phyloP scores from a whole-genome alignment of 441 rosid genomes.

The Erodium moschatum region DNA sequence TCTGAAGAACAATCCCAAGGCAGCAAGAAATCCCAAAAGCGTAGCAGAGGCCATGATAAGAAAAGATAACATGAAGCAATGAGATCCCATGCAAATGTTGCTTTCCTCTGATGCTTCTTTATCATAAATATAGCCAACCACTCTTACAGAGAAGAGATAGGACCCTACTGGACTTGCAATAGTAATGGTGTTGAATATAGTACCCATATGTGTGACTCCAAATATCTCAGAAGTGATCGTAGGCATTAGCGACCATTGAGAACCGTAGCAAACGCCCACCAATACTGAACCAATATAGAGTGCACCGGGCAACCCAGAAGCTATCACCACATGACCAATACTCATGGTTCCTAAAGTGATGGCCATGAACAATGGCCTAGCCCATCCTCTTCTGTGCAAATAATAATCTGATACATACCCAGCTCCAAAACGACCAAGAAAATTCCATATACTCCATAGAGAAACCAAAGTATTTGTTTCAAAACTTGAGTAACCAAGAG shows the following conservation, averaged over 20 bases:
- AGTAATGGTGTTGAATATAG: conserved; percentile 64
- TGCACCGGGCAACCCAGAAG: conserved; percentile 36
- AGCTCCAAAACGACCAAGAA: conserved; percentile 55
- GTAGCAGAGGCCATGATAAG: conserved; percentile 21
- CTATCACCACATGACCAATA: conserved; percentile 41
- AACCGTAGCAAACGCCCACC: conserved; percentile 66
- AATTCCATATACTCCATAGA: conserved; percentile 66
- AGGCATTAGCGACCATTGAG: conserved; percentile 77
- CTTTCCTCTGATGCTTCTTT: conserved; percentile 39
- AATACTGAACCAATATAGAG: conserved; percentile 45
- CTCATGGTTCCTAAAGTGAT: conserved; percentile 41
- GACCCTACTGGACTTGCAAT: conserved; percentile 68
- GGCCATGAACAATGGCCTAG: conserved; percentile 52
- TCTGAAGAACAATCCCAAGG: conserved; percentile 18
- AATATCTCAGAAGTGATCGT: conserved; percentile 59
- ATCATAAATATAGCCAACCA: conserved; percentile 63
- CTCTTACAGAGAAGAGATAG: conserved; percentile 54
- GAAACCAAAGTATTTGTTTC: conserved; percentile 44
- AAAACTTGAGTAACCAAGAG: conserved; percentile 47
- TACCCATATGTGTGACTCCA: conserved; percentile 58
- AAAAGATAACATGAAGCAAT: conserved; percentile 23
- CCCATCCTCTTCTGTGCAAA: conserved; percentile 40
- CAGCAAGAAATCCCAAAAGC: conserved; percentile 19
- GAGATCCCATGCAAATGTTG: conserved; percentile 18
- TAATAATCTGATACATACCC: conserved; percentile 49